Conservation (phyloP, 2,329 filamentous ascomycete species). For the Sporothrix humicola region DNA sequence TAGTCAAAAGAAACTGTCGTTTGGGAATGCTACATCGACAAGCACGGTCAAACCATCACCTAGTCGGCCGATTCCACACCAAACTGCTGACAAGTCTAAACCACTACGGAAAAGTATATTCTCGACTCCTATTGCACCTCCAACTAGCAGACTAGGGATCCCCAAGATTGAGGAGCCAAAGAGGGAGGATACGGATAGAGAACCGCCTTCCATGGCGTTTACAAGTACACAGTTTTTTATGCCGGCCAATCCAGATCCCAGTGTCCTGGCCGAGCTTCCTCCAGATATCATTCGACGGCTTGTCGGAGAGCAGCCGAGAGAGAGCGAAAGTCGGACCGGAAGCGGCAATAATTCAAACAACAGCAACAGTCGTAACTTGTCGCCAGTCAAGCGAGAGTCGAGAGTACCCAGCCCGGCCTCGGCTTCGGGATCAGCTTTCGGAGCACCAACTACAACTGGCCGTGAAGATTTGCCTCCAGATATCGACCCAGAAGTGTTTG, state of each 20-base stretch:
- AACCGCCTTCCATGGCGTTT: background rate
- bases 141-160: background rate
- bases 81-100: constrained; percentile 6
- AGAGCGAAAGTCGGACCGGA: background rate
- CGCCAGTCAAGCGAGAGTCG: constrained; percentile 40
- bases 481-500: constrained; percentile 82
- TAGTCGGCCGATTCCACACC: background rate
- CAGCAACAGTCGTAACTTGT: constrained; percentile 40
- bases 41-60: background rate
- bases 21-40: constrained; percentile 54
- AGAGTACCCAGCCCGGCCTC: constrained; percentile 47
- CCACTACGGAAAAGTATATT: constrained; percentile 24
- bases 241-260: constrained; percentile 79
- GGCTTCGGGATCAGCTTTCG: background rate
- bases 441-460: background rate
- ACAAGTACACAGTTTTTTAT: constrained; percentile 92
- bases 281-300: constrained; percentile 80
- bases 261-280: constrained; percentile 83
- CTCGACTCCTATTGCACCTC: constrained; percentile 13
- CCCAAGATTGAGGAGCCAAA: background rate
- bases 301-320: constrained; percentile 57
- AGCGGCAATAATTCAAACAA: constrained; percentile 27
- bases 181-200: constrained; percentile 40
- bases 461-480: constrained; percentile 67
- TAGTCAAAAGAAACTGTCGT: constrained; percentile 80